Evolutionary conservation across 345 rosid genomes (phyloP).

Genomic region (Citrus hindsii): DNA sequence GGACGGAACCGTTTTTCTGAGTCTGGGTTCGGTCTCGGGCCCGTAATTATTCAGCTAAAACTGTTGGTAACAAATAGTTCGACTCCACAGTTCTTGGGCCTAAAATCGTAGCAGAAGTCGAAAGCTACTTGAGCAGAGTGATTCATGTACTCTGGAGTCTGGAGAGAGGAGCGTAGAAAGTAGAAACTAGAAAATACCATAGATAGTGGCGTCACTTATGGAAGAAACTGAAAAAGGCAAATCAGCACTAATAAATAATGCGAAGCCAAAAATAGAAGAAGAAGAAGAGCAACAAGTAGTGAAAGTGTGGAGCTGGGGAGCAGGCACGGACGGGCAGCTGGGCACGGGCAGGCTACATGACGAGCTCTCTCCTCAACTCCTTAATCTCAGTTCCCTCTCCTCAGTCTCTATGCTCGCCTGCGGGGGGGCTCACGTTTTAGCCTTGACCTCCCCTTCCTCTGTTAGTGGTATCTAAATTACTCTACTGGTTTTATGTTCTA

Average conservation of each 20-base stretch:
- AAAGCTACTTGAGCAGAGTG: no score
- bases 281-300: constrained; percentile 23
- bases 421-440: constrained; percentile 93
- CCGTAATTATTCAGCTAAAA: no score
- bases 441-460: constrained; percentile 36
- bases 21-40: no score
- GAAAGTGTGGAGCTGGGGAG: constrained; percentile 87
- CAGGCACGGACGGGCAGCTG: constrained; percentile 91
- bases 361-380: constrained; percentile 74
- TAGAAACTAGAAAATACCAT: no score
- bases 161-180: no score
- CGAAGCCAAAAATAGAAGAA: background rate
- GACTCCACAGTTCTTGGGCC: no score
- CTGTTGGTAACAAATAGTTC: no score
- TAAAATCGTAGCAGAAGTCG: no score
- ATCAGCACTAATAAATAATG: background rate
- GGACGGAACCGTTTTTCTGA: no score
- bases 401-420: constrained; percentile 72
- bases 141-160: no score
- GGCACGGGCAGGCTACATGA: constrained; percentile 68
- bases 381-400: constrained; percentile 40
- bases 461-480: background rate
- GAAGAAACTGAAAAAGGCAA: background rate
- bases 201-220: background rate
- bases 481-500: background rate